Conservation (phyloP, 306 rosid genomes). For the Rosa multiflora region DNA sequence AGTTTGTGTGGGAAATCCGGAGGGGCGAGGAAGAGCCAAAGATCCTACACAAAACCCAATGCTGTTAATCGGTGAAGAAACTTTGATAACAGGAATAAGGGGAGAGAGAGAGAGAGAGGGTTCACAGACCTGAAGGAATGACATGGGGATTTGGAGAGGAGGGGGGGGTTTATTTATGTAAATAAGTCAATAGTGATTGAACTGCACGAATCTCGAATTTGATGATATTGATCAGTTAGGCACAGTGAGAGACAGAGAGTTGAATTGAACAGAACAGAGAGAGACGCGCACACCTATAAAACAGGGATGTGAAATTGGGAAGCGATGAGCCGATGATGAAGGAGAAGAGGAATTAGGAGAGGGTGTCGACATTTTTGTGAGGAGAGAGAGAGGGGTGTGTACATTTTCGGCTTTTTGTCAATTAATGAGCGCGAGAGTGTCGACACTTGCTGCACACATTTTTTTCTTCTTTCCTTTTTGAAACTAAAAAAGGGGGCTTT, state of each 20-base stretch:
- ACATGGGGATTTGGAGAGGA: slow-evolving; percentile 43
- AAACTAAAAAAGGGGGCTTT: too few relatives aligned
- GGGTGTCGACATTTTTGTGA: slow-evolving; percentile 67
- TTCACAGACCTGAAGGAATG: slow-evolving; percentile 51
- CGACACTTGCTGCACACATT: slow-evolving; percentile 51
- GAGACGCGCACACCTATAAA: neutral
- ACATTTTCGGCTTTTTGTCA: slow-evolving; percentile 17
- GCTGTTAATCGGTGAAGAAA: neutral
- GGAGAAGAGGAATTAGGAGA: neutral
- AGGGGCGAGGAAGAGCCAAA: slow-evolving; percentile 52
- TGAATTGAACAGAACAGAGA: neutral
- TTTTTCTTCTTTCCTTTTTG: neutral
- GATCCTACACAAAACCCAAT: slow-evolving; percentile 42
- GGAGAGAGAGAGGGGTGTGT: neutral
- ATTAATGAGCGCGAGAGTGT: slow-evolving; percentile 49
- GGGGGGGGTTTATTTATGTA: neutral
- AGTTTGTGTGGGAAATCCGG: slow-evolving; percentile 26
- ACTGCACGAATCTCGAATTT: neutral
- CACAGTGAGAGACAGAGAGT: neutral
- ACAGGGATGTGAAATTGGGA: neutral
- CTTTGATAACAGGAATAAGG: too few relatives aligned
- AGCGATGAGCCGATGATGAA: neutral
- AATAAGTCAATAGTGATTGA: neutral
- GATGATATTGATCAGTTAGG: too few relatives aligned
- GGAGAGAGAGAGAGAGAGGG: neutral